A percentile compares a stretch with the other conserved stretches of the same genome.
Evolutionary conservation across 2,329 filamentous ascomycete species (phyloP).

Genomic region (Stachybotrys chlorohalonatus): DNA sequence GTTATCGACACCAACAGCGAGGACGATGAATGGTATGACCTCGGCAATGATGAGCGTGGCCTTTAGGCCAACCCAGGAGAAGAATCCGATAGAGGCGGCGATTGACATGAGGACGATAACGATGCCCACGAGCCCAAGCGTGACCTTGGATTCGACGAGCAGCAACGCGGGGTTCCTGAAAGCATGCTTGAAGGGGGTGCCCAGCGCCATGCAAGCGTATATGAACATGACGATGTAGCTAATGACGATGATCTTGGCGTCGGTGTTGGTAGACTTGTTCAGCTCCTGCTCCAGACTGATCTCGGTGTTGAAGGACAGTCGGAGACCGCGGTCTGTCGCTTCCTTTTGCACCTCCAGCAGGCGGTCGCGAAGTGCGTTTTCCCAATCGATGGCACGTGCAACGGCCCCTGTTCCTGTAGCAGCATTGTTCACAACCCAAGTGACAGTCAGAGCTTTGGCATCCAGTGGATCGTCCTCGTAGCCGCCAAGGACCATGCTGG

Average conservation of each 20-base stretch:
- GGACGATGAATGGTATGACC: constrained; percentile 93
- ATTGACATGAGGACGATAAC: constrained; percentile 97
- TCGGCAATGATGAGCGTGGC: constrained; percentile 97
- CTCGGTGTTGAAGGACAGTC: constrained; percentile 91
- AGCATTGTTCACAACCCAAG: constrained; percentile 90
- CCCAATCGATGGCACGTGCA: constrained; percentile 78
- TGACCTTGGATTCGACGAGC: constrained; percentile 93
- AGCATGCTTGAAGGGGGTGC: constrained; percentile 72
- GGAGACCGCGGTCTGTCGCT: constrained; percentile 66
- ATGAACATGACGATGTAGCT: constrained; percentile 99
- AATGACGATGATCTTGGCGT: constrained; percentile 91
- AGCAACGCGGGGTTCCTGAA: constrained; percentile 74
- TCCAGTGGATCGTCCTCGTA: constrained; percentile 62
- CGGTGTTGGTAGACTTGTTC: constrained; percentile 96
- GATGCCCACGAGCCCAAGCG: constrained; percentile 88
- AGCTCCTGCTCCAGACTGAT: constrained; percentile 91
- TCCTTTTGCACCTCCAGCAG: constrained; percentile 74
- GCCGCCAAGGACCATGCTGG: constrained; percentile 78
- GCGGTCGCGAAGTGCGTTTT: constrained; percentile 64
- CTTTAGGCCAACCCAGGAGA: constrained; percentile 85
- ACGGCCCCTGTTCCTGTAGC: constrained; percentile 64
- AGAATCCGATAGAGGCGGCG: constrained; percentile 86
- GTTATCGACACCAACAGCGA: constrained; percentile 96
- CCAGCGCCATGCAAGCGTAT: constrained; percentile 87
- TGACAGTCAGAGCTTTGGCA: constrained; percentile 73